Conservation (phyloP, 306 rosid genomes). For the Boehmeria nivea region DNA sequence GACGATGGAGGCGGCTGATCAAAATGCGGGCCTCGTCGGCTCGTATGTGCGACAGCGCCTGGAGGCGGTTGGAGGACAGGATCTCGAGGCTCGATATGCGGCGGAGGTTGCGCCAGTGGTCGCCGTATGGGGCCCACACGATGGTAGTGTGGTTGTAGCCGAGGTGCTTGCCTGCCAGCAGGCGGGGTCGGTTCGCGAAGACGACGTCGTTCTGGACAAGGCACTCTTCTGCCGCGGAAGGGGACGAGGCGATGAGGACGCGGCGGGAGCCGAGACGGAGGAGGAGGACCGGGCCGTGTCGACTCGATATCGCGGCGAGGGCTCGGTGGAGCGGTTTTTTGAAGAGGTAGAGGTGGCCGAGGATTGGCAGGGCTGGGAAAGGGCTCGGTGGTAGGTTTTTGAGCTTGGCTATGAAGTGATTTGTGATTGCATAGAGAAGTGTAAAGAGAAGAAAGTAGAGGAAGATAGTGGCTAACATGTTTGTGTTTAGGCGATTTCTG, state of each 20-base stretch:
- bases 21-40: conserved; percentile 25
- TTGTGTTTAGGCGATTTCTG: too few relatives aligned
- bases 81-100: conserved; percentile 16
- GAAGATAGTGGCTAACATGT: neutral
- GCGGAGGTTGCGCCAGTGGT: conserved; percentile 37
- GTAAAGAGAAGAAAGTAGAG: neutral
- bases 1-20: neutral
- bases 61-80: conserved; percentile 22
- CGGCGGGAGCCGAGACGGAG: conserved; percentile 22
- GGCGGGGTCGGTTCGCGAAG: conserved; percentile 28
- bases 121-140: conserved; percentile 22
- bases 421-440: conserved; percentile 4
- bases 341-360: conserved; percentile 35
- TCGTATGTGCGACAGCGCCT: conserved; percentile 17
- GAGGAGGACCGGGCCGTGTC: conserved; percentile 29
- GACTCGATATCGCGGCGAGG: conserved; percentile 18
- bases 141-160: conserved; percentile 21
- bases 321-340: conserved; percentile 34
- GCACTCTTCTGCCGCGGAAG: conserved; percentile 21
- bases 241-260: conserved; percentile 21
- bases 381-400: conserved; percentile 34
- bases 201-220: conserved; percentile 26
- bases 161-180: conserved; percentile 22
- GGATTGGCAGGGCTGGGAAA: conserved; percentile 22
- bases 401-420: conserved; percentile 5